A percentile compares a stretch with the other conserved stretches of the same genome.
These are phyloP conservation scores for Gonium pectorale DNA, from an alignment of 139 green algal genomes.

Conservation along the genomic window DNA sequence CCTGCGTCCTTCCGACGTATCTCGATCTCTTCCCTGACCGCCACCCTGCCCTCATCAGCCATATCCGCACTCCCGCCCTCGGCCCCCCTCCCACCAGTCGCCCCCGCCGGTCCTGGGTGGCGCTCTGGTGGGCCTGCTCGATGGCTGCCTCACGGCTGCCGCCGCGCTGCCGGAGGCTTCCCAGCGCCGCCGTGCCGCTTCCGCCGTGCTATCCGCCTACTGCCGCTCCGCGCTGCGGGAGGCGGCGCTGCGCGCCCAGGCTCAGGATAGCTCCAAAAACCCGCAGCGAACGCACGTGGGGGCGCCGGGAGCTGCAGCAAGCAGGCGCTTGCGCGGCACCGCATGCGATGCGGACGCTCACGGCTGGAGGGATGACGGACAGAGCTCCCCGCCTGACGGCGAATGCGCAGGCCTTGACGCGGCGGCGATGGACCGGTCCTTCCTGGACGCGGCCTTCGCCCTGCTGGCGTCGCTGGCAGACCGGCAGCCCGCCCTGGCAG, in stretches of 20 bases:
- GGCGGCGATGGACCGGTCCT: background rate
- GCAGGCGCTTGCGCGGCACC: too few relatives aligned
- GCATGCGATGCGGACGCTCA: too few relatives aligned
- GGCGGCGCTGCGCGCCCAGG: background rate
- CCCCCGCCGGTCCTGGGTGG: background rate
- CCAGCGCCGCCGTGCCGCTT: background rate
- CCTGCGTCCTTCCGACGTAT: too few relatives aligned
- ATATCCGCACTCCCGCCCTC: too few relatives aligned
- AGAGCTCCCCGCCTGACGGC: too few relatives aligned
- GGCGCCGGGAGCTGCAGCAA: too few relatives aligned
- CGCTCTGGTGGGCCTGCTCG: conserved; percentile 11
- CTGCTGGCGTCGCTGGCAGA: background rate
- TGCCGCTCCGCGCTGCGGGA: conserved; percentile 33
- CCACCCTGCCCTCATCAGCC: too few relatives aligned
- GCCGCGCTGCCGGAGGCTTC: background rate
- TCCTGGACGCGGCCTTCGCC: conserved; percentile 21
- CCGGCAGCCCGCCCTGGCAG: background rate
- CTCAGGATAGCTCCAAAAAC: too few relatives aligned
- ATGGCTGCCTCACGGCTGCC: conserved; percentile 15
- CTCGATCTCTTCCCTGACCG: too few relatives aligned
- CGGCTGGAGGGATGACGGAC: too few relatives aligned
- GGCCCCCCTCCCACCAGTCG: background rate
- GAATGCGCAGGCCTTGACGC: too few relatives aligned
- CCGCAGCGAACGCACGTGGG: too few relatives aligned
- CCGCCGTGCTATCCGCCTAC: conserved; percentile 3